phyloP scores from a whole-genome alignment of 2,329 filamentous ascomycete species.

The Blastomyces emzantsi region DNA sequence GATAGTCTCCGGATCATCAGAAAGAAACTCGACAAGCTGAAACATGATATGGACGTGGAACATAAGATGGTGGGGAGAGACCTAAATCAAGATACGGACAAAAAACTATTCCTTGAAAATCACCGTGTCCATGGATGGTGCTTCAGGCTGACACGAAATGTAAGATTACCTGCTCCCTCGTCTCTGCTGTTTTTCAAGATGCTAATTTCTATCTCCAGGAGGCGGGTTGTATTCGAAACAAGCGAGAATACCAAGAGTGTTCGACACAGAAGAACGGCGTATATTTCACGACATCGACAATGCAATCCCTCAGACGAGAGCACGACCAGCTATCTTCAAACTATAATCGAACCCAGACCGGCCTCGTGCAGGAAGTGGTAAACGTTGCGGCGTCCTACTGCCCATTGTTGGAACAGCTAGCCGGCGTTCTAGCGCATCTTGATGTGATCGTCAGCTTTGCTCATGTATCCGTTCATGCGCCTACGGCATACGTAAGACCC shows the following conservation, averaged over 20 bases:
- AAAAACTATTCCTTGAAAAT: conserved; percentile 96
- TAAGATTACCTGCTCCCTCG: conserved; percentile 6
- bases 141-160: conserved; percentile 76
- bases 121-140: conserved; percentile 96
- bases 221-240: conserved; percentile 87
- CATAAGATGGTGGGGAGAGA: conserved; percentile 69
- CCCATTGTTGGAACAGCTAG: conserved; percentile 81
- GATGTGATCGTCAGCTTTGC: conserved; percentile 94
- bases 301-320: conserved; percentile 75
- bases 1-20: conserved; percentile 79
- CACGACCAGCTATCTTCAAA: conserved; percentile 90
- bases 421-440: conserved; percentile 79
- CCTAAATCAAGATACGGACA: conserved; percentile 85
- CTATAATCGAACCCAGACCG: conserved; percentile 89
- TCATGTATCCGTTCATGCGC: conserved; percentile 86
- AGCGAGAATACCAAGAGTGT: conserved; percentile 81
- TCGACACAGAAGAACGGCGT: conserved; percentile 99
- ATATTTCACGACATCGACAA: conserved; percentile 82
- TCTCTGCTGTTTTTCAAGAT: background rate
- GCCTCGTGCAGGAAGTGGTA: conserved; percentile 86
- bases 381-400: conserved; percentile 89
- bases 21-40: conserved; percentile 79
- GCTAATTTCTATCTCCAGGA: conserved; percentile 39
- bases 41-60: conserved; percentile 73
- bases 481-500: conserved; percentile 81